Conservation (phyloP, 495 filamentous ascomycete genomes). For the Lophium mytilinum region DNA sequence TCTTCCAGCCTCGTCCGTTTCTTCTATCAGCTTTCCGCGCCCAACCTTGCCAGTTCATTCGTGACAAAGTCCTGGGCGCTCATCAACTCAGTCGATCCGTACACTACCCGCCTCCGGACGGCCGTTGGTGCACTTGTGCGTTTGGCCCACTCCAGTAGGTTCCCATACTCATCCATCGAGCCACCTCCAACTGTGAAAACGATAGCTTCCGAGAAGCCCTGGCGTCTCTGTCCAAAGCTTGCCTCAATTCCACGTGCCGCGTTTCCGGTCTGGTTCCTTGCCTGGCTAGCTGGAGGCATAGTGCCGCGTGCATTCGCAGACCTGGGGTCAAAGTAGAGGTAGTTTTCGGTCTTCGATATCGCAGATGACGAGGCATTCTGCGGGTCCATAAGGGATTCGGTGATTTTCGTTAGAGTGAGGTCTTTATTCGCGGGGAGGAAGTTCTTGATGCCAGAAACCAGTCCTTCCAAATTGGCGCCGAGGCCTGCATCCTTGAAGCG, state of each 20-base stretch:
- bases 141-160: conserved; percentile 91
- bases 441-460: conserved; percentile 98
- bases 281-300: conserved; percentile 59
- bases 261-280: conserved; percentile 34
- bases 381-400: conserved; percentile 97
- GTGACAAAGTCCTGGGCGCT: conserved; percentile 82
- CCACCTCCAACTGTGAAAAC: conserved; percentile 97
- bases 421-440: conserved; percentile 94
- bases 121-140: conserved; percentile 51
- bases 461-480: conserved; percentile 83
- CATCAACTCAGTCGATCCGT: conserved; percentile 90
- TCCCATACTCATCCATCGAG: conserved; percentile 98
- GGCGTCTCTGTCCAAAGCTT: conserved; percentile 85
- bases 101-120: conserved; percentile 69
- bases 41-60: conserved; percentile 72
- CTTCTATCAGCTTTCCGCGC: conserved; percentile 47
- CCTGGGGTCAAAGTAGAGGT: conserved; percentile 97
- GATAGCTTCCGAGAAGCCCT: conserved; percentile 90
- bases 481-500: conserved; percentile 86
- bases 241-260: conserved; percentile 58
- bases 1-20: neutral
- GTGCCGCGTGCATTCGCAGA: conserved; percentile 86
- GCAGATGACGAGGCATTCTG: conserved; percentile 79
- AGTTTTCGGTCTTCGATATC: conserved; percentile 93
- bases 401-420: conserved; percentile 93